Evolutionary conservation across 2,329 filamentous ascomycete species (phyloP), one percentile per base, ranked within the genome.

Genomic region (Colletotrichum echinochloae): DNA sequence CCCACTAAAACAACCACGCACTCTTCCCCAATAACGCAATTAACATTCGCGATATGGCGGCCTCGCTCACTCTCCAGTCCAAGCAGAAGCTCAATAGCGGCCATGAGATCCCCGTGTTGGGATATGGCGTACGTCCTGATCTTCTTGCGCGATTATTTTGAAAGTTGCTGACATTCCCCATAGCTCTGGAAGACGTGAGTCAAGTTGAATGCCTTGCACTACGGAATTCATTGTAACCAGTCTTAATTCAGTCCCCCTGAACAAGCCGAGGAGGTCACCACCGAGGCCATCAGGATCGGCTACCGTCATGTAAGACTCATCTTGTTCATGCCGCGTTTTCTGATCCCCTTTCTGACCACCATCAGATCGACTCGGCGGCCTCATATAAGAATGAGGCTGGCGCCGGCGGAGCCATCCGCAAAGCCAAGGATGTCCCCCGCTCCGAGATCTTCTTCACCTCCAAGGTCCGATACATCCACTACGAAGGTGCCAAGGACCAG

Each of bases 401-500:
- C 12, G 83, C 82, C 62, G 86, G 83, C n/a, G 78, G 80, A 8
- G 82, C 83, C 44, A 83, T 88, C 66, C 75, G 80, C 4, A 77
- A 78, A 8, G 56, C 75, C n/a, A 79, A 81, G 52, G 80, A 78
- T 26, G 66, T 87, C 6, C 79, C 84, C 8, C 83, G 87, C 57
- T 80, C 81, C 35, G 79, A 86, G 2, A 78, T 89, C 77, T 88
- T 86, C 81, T 88, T 87, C 80, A 88, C 87, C 41, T 84, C 85
- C 73, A 89, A 89, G 77, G 81, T 89, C 23, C 75, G 78, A 11
- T 72, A 71, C 37, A 77, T 86, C 39, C 79, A 79, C 72, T 96
- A 95, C 76, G 86, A 90, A 18, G 86, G 83, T 67, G 87, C 92
- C 28, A 90, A 89, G 78, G 83, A 84, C 20, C 87, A 90, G 73